Conservation (phyloP, 2,329 filamentous ascomycete species). For the Phialophora macrospora region DNA sequence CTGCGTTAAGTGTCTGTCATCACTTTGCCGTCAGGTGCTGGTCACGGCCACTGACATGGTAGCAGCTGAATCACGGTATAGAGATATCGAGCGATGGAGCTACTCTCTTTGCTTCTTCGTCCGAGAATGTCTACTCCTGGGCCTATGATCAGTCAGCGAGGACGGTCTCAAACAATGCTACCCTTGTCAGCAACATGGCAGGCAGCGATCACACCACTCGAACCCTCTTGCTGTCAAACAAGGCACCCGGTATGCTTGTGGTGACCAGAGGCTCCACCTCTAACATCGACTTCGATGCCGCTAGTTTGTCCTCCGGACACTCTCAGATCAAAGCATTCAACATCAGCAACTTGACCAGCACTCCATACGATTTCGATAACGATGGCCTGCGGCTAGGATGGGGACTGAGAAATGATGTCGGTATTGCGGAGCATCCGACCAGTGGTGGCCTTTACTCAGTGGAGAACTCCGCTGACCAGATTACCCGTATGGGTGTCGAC, state of each 20-base stretch:
- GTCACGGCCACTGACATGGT: slow-evolving; percentile 16
- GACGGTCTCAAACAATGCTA: slow-evolving; percentile 54
- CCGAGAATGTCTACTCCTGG: slow-evolving; percentile 67
- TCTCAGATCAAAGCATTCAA: slow-evolving; percentile 71
- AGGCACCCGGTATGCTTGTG: slow-evolving; percentile 62
- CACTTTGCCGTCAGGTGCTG: slow-evolving; percentile 5
- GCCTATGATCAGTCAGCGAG: slow-evolving; percentile 63
- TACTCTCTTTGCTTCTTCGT: slow-evolving; percentile 61
- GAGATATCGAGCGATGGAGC: slow-evolving; percentile 55
- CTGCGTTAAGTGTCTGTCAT: slow-evolving; percentile 30
- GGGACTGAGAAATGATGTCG: slow-evolving; percentile 75
- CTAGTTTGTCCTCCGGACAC: slow-evolving; percentile 59
- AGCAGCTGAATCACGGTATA: slow-evolving; percentile 57
- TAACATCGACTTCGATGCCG: slow-evolving; percentile 65
- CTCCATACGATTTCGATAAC: slow-evolving; percentile 56
- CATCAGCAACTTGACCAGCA: slow-evolving; percentile 49
- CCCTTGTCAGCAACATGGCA: slow-evolving; percentile 67
- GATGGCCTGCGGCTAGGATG: slow-evolving; percentile 62
- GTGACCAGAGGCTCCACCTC: slow-evolving; percentile 68
- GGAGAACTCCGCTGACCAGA: slow-evolving; percentile 72
- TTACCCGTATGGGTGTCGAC: slow-evolving; percentile 62
- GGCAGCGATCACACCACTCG: slow-evolving; percentile 67
- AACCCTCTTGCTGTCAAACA: slow-evolving; percentile 66
- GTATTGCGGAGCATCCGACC: slow-evolving; percentile 60
- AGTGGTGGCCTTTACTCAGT: slow-evolving; percentile 61